Base-by-base conservation (phyloP, 345 rosid species). In the Luvunga scandens region DNA sequence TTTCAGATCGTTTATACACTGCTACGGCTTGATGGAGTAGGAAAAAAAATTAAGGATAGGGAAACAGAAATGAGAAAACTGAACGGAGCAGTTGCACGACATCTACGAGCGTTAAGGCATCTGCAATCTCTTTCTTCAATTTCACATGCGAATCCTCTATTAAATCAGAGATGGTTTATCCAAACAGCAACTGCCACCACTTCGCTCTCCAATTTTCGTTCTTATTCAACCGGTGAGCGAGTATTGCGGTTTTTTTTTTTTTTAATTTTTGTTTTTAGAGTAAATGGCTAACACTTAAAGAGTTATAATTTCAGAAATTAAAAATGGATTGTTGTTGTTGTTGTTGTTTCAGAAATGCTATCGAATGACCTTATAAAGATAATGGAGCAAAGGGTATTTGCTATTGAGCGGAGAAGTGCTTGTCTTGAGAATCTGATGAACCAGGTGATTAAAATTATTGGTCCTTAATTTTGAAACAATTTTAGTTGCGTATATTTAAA, bases 361-460 rank as follows among this genome's bases (percentile, higher is more conserved):
- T 97, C 99, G 9, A 82, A 89, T 14, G 93, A 90, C 73, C 91
- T 97, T 22, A 76, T 97, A 33, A 90, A 84, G 87, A 87, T 93
- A 53, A 96, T 97, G 98, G 93, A 94, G n/a, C 87, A 86, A 73
- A 88, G 88, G 84, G 61, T 91, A 28, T 86, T 86, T 1, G 91
- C 93, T 14, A 92, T 94, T 30, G 98, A 96, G 80, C 87, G 79
- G 30, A 83, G 89, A 83, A 89, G 82, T 77, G 81, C 81, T 82
- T 72, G 73, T 73, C 92, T 97, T 19, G 88, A 90, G 81, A 91
- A 77, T 79, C 85, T 91, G 78, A 80, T 94, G 7, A 87, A 91
- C 83, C 91, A 76, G 97, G 98, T 88, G 72, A 63, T 39, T 45
- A 45, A 45, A 45, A 45, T 45, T 66, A 22, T 81, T 27, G 27